Evolutionary conservation across 148 eudicot species (phyloP).

Genomic region (Bassia scoparia): DNA sequence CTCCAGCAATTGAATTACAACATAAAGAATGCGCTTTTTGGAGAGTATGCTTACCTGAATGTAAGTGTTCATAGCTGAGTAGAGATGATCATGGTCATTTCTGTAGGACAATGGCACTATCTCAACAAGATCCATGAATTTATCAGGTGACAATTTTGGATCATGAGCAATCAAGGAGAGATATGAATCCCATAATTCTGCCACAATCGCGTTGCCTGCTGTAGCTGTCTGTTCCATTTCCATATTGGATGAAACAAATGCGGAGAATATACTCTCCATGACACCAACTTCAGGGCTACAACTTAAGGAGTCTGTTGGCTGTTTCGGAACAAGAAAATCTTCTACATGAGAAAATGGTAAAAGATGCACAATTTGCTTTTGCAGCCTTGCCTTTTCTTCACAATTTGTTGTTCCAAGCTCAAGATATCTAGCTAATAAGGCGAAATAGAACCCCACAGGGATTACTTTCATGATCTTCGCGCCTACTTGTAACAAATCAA

Average conservation of each 20-base stretch:
- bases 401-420: slow-evolving; percentile 41
- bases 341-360: slow-evolving; percentile 63
- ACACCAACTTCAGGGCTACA: slow-evolving; percentile 40
- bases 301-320: slow-evolving; percentile 24
- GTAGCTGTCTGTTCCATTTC: slow-evolving; percentile 35
- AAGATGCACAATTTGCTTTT: slow-evolving; percentile 49
- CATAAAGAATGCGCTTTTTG: background rate
- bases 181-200: slow-evolving; percentile 79
- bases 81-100: slow-evolving; percentile 72
- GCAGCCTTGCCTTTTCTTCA: slow-evolving; percentile 36
- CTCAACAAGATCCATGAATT: slow-evolving; percentile 65
- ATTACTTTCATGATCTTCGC: slow-evolving; percentile 49
- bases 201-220: slow-evolving; percentile 43
- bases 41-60: slow-evolving; percentile 46
- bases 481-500: slow-evolving; percentile 56
- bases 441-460: slow-evolving; percentile 78
- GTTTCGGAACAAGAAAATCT: slow-evolving; percentile 55
- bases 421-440: slow-evolving; percentile 51
- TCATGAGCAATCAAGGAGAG: slow-evolving; percentile 48
- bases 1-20: no score
- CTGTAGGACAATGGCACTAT: slow-evolving; percentile 56
- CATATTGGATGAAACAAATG: slow-evolving; percentile 41
- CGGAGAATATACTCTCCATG: slow-evolving; percentile 59
- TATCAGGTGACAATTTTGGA: slow-evolving; percentile 36
- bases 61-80: slow-evolving; percentile 55